Base-by-base conservation (phyloP, 177 flowering plant species). In the Vitis hybrid region DNA sequence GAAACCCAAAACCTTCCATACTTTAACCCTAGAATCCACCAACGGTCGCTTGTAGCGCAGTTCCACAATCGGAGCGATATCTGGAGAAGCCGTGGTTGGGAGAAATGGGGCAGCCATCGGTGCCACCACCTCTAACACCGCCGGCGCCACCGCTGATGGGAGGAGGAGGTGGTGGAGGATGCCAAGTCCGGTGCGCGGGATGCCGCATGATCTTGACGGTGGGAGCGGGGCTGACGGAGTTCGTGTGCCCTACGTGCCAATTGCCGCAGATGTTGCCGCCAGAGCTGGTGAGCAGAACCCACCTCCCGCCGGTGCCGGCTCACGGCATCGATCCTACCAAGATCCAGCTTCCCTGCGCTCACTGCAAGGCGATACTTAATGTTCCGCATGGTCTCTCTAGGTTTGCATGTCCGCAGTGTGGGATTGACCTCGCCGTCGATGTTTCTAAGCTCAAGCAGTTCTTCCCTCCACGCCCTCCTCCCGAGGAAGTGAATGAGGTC, bases 401-500 rank as follows among this genome's bases (percentile, higher is more conserved):
- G 67, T 95, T 95, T 61, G 69, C 79, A 56, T 95, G 99, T 64
- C 98, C 99, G 1, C 99, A 95, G 84, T 91, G 99, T 57, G 79
- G 74, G 0, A 71, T 82, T 50, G 95, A 87, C 55, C 92, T 91
- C 24, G 89, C 90, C n/a, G 86, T 89, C 46, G 96, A 92, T 69
- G 68, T 89, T 14, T 83, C 92, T 9, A 90, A 84, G 82, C 61
- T 86, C 11, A 80, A 80, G 64, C 86, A 83, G 24, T 79, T 77
- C 69, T 63, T 73, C 21, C 77, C 86, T 63, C 71, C 78, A 70
- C 72, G 30, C 6, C 74, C 54, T 3, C 89, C 83, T 63, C 81
- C 84, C 1, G 98, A 94, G 73, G 99, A 94, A 81, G 84, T 91
- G 71, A 94, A 94, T 66, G 99, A 94, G 99, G 99, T 92, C 12